These are phyloP conservation scores for Crassisporium funariophilum DNA, from an alignment of 768 basidiomycete genomes.

Conservation along the genomic window DNA sequence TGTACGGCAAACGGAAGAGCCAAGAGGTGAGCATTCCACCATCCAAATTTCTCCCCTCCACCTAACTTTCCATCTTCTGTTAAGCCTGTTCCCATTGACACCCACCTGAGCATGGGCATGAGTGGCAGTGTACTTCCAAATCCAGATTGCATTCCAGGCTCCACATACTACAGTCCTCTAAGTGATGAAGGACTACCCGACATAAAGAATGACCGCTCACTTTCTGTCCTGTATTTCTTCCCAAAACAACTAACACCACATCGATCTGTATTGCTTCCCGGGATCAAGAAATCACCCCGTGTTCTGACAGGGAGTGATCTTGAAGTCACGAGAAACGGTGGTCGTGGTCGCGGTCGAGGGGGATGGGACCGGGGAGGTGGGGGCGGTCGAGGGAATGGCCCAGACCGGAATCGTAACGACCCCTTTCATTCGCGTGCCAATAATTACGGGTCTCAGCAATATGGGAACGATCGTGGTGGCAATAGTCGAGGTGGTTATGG, in stretches of 20 bases:
- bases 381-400: conserved; percentile 35
- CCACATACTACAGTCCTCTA: conserved; percentile 84
- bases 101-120: conserved; percentile 72
- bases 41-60: neutral
- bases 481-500: conserved; percentile 32
- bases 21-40: conserved; percentile 56
- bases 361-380: conserved; percentile 41
- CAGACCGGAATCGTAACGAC: conserved; percentile 43
- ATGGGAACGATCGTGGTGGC: conserved; percentile 32
- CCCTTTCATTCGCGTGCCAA: conserved; percentile 49
- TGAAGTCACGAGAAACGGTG: conserved; percentile 64
- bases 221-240: conserved; percentile 88
- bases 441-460: conserved; percentile 33
- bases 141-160: conserved; percentile 88
- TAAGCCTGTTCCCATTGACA: conserved; percentile 77
- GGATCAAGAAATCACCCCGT: conserved; percentile 58
- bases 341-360: conserved; percentile 53
- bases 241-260: conserved; percentile 87
- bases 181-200: conserved; percentile 63
- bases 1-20: conserved; percentile 89
- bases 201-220: conserved; percentile 82
- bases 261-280: conserved; percentile 79
- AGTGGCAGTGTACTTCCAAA: conserved; percentile 81
- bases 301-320: conserved; percentile 71
- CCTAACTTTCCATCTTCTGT: neutral